A percentile compares a stretch with the other conserved stretches of the same genome.
phyloP scores from a whole-genome alignment of 139 green algal genomes.

The Coccomyxa sp. region DNA sequence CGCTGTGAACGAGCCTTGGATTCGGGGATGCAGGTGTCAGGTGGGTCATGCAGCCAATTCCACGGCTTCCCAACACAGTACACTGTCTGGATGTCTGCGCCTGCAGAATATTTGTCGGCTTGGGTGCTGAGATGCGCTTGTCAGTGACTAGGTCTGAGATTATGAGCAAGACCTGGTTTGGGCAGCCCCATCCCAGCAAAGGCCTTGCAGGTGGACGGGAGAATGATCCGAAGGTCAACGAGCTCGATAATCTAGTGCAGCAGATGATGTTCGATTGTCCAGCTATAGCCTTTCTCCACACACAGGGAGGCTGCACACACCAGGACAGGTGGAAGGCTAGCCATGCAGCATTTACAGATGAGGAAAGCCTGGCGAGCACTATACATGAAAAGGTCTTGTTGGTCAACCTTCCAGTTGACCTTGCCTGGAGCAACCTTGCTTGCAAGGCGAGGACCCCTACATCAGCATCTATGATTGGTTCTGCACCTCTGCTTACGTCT shows the following conservation, averaged over 20 bases:
- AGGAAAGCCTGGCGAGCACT: neutral
- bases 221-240: neutral
- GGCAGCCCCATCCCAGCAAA: too few species aligned
- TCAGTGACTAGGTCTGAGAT: too few species aligned
- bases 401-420: constrained; percentile 1
- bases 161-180: too few species aligned
- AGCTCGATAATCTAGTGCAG: neutral
- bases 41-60: too few species aligned
- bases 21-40: too few species aligned
- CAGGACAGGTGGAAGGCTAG: neutral
- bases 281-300: neutral
- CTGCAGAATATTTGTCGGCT: too few species aligned
- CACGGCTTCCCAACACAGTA: too few species aligned
- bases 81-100: too few species aligned
- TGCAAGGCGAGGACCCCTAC: neutral
- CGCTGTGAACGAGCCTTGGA: too few species aligned
- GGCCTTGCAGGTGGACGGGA: too few species aligned
- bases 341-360: neutral
- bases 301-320: neutral
- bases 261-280: neutral
- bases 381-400: too few species aligned
- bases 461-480: neutral
- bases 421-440: neutral
- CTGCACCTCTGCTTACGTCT: neutral
- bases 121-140: too few species aligned